Base-by-base conservation (phyloP, 2,329 filamentous ascomycete species). In the Leptographium radiaticola region DNA sequence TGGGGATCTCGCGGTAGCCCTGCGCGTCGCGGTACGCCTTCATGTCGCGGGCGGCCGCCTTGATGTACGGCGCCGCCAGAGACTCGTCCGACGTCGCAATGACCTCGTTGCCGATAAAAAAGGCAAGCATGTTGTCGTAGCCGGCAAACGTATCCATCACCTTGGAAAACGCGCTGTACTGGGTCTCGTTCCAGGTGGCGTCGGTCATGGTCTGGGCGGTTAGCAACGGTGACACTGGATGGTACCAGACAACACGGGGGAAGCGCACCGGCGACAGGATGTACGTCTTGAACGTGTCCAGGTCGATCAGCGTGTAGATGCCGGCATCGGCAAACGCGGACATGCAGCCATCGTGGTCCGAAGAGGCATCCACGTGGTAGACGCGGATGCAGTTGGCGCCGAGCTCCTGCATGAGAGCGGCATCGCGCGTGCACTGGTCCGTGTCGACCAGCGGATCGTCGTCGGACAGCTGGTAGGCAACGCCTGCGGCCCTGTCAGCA, bases 21-120 rank as follows among this genome's bases (percentile, higher is more conserved):
- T 89, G 86, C 52, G 73, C 70, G 62, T 87, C 77, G 55, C 87
- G 79, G 70, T 95, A 89, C 8, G 82, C 80, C 71, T 94, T 94
- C 72, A 94, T 75, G 66, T 95, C 89, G 57, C 85, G 80, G 47
- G 82, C 79, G 33, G 88, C 86, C 50, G 88, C 84, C 68, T 94
- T 89, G 70, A 94, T 81, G 65, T 84, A 95, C 2, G 89, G 87
- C 10, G 88, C 88, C 36, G 85, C 84, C 31, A 69, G 64, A 42
- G 78, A 81, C 62, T 80, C 74, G 58, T 75, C 73, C 56, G 71
- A 70, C 47, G 71, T 73, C 43, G 84, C 85, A 62, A 95, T 81
- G 56, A 93, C 85, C 67, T 95, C 89, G 64, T 95, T 95, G 59
- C 89, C 90, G 56, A 95, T 77, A 62, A 94, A 91, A 67, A 93